Base-by-base conservation (phyloP, 257 asterid genomes). In the Jasminum sambac region DNA sequence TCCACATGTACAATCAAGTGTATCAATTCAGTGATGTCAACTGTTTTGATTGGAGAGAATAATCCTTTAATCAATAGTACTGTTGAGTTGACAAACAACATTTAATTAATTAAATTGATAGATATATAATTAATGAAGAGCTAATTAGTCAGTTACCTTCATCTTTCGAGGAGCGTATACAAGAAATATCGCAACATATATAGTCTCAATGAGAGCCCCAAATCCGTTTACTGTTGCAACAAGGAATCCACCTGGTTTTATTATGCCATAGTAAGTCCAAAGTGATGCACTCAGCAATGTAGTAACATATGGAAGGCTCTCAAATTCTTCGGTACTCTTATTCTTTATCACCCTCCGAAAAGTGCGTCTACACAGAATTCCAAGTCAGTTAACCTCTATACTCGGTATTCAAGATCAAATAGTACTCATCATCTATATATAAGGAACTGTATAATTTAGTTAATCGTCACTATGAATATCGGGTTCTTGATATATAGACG, bases 181-280 rank as follows among this genome's bases (percentile, higher is more conserved):
- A 14, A 82, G 62, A 48, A 82, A 79, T 2, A 79, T 16, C 40
- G 23, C 17, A n/a, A 82, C n/a, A 73, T 76, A 82, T 11, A 82
- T 21, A 4, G 68, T 17, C 40, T 74, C 78, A 42, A 73, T 57
- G 0, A 64, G 8, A 17, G 74, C 66, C 9, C 87, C 84, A 72
- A 79, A 74, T 5, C 80, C 82, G 62, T 82, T 82, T 66, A 69
- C 58, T n/a, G 84, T 76, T 67, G 70, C 75, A 17, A 82, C 82
- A 17, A 79, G 82, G 9, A 63, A 17, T 30, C 76, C 83, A 0
- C 72, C 80, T 7, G 82, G 79, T 44, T 64, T 73, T 5, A 72
- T 59, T 42, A 79, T 3, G 1, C 84, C 87, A 64, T 82, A 82
- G 17, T 76, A 82, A 64, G 84, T 76, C 84, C 87, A 82, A 2